Evolutionary conservation across 192 early-diverging fungal species (phyloP), one percentile per base, ranked within the genome.

Genomic region (Rhizophagus sp.): DNA sequence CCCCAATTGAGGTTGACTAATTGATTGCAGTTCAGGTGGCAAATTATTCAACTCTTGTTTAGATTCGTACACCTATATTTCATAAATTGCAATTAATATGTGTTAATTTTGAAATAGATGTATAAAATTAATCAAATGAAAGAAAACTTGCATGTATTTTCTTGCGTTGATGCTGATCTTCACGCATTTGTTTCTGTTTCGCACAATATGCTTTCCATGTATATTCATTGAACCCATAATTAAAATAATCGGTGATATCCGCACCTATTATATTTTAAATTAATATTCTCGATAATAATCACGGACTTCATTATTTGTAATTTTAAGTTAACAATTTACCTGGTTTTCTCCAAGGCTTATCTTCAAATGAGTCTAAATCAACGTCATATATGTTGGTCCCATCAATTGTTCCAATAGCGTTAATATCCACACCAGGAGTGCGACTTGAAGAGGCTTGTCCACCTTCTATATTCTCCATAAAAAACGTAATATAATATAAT

Each of bases 201-300:
- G 89, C 85, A 80, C 93, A 95, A 85, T 99, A 99, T 11, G 92
- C 88, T 80, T 94, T 91, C 98, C 98, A 99, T 30, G 93, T 94
- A n/a, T 88, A 84, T 84, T 99, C 97, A 83, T 94, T 97, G 82
- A 99, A 98, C 2, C 98, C 98, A 88, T 96, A 99, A 88, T 99
- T 99, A 87, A 99, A 99, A 86, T 98, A 99, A 83, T 99, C 98
- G 2, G 97, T 98, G 49, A 98, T 90, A 80, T 99, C 98, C 4
- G 97, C 96, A 66, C 93, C 94, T 67, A 85, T 86, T 83, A 34
- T 41, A 44, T 22, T 49, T 12, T n/a, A 17, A 76, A 86, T 9
- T 62, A 47, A 47, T 12, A 47, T 47, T 47, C 44, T 47, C 9
- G 11, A 10, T 47, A 47, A 47, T 36, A 36, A 41, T 0, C 39